These are phyloP conservation scores for Neurospora sp. DNA, from an alignment of 495 filamentous ascomycete genomes.

Conservation along the genomic window DNA sequence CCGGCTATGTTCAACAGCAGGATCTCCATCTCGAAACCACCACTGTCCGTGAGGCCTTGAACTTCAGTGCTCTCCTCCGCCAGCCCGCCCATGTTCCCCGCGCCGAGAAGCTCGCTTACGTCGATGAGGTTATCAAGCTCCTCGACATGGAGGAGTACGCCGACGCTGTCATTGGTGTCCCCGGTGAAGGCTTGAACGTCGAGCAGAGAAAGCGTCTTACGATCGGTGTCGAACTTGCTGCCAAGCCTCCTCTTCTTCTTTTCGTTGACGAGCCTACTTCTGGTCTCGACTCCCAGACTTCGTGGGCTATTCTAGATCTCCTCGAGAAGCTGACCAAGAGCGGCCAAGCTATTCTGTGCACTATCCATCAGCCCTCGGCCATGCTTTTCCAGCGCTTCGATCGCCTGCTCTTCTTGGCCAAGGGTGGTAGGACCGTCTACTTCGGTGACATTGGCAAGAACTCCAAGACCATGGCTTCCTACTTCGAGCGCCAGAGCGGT, in stretches of 20 bases:
- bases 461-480: conserved; percentile 58
- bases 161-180: conserved; percentile 78
- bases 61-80: conserved; percentile 74
- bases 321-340: conserved; percentile 72
- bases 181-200: conserved; percentile 84
- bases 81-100: conserved; percentile 62
- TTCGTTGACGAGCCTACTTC: conserved; percentile 90
- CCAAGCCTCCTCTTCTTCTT: conserved; percentile 78
- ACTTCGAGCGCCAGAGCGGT: conserved; percentile 77
- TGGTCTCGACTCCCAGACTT: conserved; percentile 75
- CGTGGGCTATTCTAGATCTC: conserved; percentile 72
- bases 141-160: conserved; percentile 82
- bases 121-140: conserved; percentile 83
- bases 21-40: conserved; percentile 81
- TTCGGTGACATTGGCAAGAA: conserved; percentile 83
- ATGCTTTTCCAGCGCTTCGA: conserved; percentile 91
- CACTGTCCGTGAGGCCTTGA: conserved; percentile 77
- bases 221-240: conserved; percentile 85
- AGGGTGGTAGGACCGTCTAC: conserved; percentile 78
- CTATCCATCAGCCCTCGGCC: conserved; percentile 87
- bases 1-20: conserved; percentile 92
- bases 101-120: conserved; percentile 73
- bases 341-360: conserved; percentile 82
- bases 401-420: conserved; percentile 69
- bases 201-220: conserved; percentile 85